Conservation (phyloP, 78 protist genomes). For the Monocercomonoides exilis region DNA sequence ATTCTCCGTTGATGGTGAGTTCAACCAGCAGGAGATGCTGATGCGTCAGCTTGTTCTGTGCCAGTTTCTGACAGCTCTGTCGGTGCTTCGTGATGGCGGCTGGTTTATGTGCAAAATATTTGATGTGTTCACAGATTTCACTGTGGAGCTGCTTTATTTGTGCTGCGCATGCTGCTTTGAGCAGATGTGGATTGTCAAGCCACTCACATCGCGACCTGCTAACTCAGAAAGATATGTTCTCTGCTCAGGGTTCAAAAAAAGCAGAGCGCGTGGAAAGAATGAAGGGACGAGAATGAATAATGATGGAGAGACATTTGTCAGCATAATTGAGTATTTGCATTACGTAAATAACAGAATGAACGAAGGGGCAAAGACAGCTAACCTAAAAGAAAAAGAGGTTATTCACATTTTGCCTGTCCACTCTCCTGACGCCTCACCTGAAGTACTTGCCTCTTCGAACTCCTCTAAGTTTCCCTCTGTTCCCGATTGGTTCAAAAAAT, state of each 20-base stretch:
- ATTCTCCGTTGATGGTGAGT: conserved; percentile 47
- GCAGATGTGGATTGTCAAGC: conserved; percentile 59
- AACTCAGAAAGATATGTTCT: conserved; percentile 57
- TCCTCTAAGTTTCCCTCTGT: background rate
- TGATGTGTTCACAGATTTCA: conserved; percentile 66
- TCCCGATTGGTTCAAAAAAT: background rate
- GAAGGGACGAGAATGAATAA: background rate
- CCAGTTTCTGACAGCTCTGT: conserved; percentile 48
- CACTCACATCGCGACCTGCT: conserved; percentile 75
- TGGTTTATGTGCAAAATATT: conserved; percentile 74
- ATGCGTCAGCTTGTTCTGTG: conserved; percentile 58
- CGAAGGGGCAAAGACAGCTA: background rate
- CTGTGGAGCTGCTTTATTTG: conserved; percentile 53
- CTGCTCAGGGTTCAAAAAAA: background rate
- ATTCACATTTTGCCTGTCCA: background rate
- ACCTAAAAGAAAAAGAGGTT: background rate
- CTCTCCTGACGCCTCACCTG: background rate
- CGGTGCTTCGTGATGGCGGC: conserved; percentile 55
- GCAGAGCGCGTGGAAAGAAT: background rate
- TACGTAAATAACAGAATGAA: background rate
- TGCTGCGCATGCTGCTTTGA: conserved; percentile 51
- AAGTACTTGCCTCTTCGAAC: background rate
- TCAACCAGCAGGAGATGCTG: conserved; percentile 54
- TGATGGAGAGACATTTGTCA: too few species aligned
- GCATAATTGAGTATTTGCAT: background rate